These are phyloP conservation scores for Aspergillus nomiae DNA, from an alignment of 2,329 filamentous ascomycete species.

Conservation along the genomic window DNA sequence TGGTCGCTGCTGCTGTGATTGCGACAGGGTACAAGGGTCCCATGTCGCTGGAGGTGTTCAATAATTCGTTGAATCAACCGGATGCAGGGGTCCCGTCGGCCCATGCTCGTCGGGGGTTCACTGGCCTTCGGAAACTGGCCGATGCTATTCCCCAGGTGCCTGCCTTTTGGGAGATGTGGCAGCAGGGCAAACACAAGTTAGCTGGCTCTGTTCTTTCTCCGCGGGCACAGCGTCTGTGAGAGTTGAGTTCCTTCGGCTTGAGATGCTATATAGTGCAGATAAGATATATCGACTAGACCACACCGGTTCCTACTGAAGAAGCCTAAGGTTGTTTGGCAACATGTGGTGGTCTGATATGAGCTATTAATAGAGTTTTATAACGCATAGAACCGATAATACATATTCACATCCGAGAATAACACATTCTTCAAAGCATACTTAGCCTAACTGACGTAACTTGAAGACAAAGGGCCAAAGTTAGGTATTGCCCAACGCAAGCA, in stretches of 20 bases:
- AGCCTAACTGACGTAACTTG: neutral
- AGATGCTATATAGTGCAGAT: neutral
- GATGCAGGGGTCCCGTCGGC: constrained; percentile 20
- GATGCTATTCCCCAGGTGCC: constrained; percentile 19
- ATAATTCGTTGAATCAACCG: constrained; percentile 27
- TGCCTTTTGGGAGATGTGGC: constrained; percentile 25
- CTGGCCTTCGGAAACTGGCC: constrained; percentile 21
- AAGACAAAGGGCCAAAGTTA: neutral
- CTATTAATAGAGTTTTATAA: neutral
- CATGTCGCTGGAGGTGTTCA: constrained; percentile 38
- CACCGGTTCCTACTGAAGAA: neutral
- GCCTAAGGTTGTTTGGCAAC: neutral
- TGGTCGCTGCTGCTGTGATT: constrained; percentile 34
- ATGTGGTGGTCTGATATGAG: neutral
- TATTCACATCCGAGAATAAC: neutral
- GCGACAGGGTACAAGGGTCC: constrained; percentile 35
- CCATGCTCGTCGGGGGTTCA: constrained; percentile 31
- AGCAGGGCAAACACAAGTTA: constrained; percentile 1
- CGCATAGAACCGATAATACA: neutral
- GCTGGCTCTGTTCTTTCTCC: neutral
- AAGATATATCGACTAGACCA: neutral
- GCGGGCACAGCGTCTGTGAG: constrained; percentile 16
- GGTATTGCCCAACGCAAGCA: neutral
- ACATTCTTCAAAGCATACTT: neutral
- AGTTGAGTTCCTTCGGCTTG: neutral